Base-by-base conservation (phyloP, 192 early-diverging fungal genomes). In the Pecoramyces ruminantium region DNA sequence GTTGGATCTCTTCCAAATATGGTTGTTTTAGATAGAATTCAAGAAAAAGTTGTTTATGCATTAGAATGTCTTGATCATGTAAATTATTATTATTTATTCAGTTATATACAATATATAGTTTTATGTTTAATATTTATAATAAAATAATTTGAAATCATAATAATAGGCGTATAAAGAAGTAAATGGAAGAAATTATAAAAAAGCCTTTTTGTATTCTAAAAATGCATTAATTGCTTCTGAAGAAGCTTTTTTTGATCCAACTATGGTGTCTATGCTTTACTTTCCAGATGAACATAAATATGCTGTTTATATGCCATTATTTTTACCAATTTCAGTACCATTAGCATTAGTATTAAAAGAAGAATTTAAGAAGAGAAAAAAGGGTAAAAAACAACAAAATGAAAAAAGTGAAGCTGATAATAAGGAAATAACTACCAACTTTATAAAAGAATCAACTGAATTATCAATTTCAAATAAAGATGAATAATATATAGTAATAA, bases 231-330 rank as follows among this genome's bases (percentile, higher is more conserved):
- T 84, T 30, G 80, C 88, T 18, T 89, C 96, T 4, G 96, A 98
- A 86, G 87, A 86, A 6, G 97, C 98, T 11, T 99, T 99, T 83
- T 98, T 97, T 90, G 95, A 99, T 83, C 96, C 96, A 1, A 95
- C 95, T 16, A 98, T 99, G 98, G 95, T 99, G 0, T 92, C 95
- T 9, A 90, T 98, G 91, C 87, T 98, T 11, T 99, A 99, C 83
- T 99, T 99, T 86, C 98, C 98, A 11, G 93, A 96, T 81, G 96
- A 99, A 85, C 98, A 99, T 87, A 97, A 95, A 85, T 95, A 93
- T 80, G 97, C 96, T 21, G 94, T 99, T 39, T 99, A 99, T 81
- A 92, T 97, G 92, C 97, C 97, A 16, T 87, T 96, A 79, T 97
- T 98, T 86, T 89, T 98, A 18, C 97, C 97, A 11, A 92, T 94